These are phyloP conservation scores for Cynara cardunculus DNA, from an alignment of 129 eudicot species.

Conservation along the genomic window DNA sequence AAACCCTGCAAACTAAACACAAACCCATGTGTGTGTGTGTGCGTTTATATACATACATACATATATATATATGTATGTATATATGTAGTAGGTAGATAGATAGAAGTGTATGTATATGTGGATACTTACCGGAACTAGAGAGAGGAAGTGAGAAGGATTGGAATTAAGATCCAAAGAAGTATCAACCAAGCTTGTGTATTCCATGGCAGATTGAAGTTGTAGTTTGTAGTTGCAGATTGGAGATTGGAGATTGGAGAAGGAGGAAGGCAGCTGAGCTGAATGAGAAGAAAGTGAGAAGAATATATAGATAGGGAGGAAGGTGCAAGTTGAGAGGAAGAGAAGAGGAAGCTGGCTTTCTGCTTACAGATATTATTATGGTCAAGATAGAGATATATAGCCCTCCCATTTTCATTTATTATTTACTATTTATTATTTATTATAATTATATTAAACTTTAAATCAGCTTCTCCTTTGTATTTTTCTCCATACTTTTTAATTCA, in stretches of 20 bases:
- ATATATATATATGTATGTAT: background rate
- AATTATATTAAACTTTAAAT: background rate
- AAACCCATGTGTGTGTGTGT: background rate
- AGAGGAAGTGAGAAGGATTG: constrained; percentile 52
- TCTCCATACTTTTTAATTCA: background rate
- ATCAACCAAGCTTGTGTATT: constrained; percentile 66
- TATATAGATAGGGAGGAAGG: constrained; percentile 24
- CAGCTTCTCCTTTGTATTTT: background rate
- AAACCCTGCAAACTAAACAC: constrained; percentile 4
- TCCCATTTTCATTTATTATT: background rate
- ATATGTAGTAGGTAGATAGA: background rate
- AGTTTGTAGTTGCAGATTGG: background rate
- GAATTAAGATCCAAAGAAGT: constrained; percentile 80
- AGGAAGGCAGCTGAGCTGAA: constrained; percentile 26
- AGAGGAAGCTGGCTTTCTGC: constrained; percentile 37
- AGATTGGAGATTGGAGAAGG: background rate
- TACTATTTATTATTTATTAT: background rate
- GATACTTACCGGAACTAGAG: constrained; percentile 47
- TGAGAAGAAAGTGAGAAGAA: constrained; percentile 25
- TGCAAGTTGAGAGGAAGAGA: constrained; percentile 44
- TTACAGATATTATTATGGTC: constrained; percentile 35
- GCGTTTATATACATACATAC: too few species aligned
- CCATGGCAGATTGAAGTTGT: constrained; percentile 48
- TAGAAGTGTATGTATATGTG: background rate
- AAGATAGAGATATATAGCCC: constrained; percentile 13